phyloP scores from a whole-genome alignment of 2,329 filamentous ascomycete species.

The Dactylonectria macrodidyma region DNA sequence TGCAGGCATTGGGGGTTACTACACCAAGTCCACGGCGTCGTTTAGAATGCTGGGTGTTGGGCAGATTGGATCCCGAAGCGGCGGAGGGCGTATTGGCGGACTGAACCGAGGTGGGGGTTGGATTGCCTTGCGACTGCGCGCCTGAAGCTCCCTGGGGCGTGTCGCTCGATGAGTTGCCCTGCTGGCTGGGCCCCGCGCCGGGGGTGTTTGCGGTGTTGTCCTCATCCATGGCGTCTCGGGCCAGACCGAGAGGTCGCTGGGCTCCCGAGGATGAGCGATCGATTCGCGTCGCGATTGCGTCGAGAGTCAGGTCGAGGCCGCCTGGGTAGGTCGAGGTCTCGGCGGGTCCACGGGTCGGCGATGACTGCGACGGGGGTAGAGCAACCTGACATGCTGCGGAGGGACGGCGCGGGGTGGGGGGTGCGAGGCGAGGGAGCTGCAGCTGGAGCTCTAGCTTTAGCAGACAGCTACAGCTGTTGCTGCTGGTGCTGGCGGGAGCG shows the following conservation, averaged over 20 bases:
- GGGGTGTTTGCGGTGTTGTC: slow-evolving; percentile 50
- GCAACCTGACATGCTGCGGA: slow-evolving; percentile 49
- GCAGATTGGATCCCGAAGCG: slow-evolving; percentile 36
- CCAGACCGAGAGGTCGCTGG: slow-evolving; percentile 28
- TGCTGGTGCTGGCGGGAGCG: slow-evolving; percentile 5
- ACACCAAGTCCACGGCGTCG: slow-evolving; percentile 68
- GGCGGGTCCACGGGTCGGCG: slow-evolving; percentile 37
- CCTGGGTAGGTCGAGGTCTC: slow-evolving; percentile 34
- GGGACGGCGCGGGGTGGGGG: slow-evolving; percentile 24
- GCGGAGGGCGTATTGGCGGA: slow-evolving; percentile 46
- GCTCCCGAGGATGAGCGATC: slow-evolving; percentile 8
- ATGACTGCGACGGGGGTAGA: slow-evolving; percentile 34
- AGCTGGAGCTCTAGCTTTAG: slow-evolving; percentile 17
- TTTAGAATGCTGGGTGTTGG: slow-evolving; percentile 60
- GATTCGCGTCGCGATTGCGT: slow-evolving; percentile 16
- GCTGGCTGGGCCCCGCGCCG: slow-evolving; percentile 49
- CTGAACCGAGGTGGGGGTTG: slow-evolving; percentile 48
- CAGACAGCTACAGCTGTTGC: slow-evolving; percentile 8
- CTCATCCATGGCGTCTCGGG: slow-evolving; percentile 49
- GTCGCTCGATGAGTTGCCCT: slow-evolving; percentile 51
- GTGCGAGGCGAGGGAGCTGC: slow-evolving; percentile 26
- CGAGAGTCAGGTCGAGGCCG: slow-evolving; percentile 40
- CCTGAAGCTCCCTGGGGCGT: slow-evolving; percentile 52
- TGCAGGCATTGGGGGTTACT: slow-evolving; percentile 73
- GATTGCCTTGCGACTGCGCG: slow-evolving; percentile 48